Conservation (phyloP, 768 basidiomycete species). For the Psilocybe subaeruginosa region DNA sequence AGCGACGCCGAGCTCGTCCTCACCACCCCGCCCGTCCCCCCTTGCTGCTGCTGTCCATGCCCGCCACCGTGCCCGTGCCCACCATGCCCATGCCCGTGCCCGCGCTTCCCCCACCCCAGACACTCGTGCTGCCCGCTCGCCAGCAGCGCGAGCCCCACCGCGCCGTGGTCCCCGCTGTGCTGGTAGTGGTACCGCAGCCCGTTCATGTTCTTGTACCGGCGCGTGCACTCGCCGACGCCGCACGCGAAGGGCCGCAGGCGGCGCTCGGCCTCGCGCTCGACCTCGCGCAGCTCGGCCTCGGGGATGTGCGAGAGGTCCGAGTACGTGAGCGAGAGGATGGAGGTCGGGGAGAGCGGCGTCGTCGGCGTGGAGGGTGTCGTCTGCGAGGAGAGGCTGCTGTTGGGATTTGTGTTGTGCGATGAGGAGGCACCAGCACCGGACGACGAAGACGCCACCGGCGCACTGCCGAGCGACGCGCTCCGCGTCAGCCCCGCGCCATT, state of each 20-base stretch:
- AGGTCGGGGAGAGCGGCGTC: slow-evolving; percentile 27
- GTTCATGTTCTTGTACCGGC: slow-evolving; percentile 99
- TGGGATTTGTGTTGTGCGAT: neutral
- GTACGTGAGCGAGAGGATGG: slow-evolving; percentile 30
- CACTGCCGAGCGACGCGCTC: slow-evolving; percentile 25
- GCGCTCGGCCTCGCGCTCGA: slow-evolving; percentile 85
- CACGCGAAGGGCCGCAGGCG: slow-evolving; percentile 86
- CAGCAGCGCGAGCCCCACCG: slow-evolving; percentile 82
- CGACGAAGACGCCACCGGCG: slow-evolving; percentile 7
- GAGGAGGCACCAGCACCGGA: neutral
- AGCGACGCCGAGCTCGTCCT: slow-evolving; percentile 8
- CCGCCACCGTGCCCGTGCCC: neutral
- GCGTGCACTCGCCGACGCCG: slow-evolving; percentile 81
- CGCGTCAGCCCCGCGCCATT: slow-evolving; percentile 15
- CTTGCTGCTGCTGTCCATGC: neutral
- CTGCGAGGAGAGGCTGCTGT: neutral
- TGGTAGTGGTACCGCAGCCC: slow-evolving; percentile 96
- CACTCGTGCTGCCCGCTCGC: slow-evolving; percentile 70
- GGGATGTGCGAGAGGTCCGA: slow-evolving; percentile 51
- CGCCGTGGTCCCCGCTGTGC: slow-evolving; percentile 95
- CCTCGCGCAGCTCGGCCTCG: slow-evolving; percentile 68
- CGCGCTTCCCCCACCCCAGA: slow-evolving; percentile 29
- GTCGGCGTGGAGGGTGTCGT: slow-evolving; percentile 14
- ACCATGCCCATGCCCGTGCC: slow-evolving; percentile 1
- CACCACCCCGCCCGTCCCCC: neutral